phyloP scores from a whole-genome alignment of 345 rosid genomes.

The Sisymbrium altissimum region DNA sequence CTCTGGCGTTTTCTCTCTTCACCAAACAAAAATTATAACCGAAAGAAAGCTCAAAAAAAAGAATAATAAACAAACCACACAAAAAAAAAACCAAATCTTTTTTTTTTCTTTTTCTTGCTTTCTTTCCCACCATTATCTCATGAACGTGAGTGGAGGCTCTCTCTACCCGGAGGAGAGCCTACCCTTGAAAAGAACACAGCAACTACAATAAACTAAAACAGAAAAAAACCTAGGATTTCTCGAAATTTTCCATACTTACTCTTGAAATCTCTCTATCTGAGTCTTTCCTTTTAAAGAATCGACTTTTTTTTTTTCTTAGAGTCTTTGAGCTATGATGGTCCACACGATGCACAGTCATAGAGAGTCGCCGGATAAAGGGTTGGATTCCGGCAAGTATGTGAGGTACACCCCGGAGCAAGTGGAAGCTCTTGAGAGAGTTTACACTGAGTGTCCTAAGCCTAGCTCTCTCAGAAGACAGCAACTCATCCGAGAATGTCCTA shows the following conservation, averaged over 20 bases:
- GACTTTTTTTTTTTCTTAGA: background rate
- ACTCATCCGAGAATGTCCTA: slow-evolving; percentile 37
- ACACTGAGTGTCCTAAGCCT: slow-evolving; percentile 39
- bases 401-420: slow-evolving; percentile 42
- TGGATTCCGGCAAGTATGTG: slow-evolving; percentile 38
- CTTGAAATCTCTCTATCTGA: background rate
- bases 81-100: background rate
- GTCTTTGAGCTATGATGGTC: slow-evolving; percentile 35
- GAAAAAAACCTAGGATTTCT: slow-evolving; percentile 7
- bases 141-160: slow-evolving; percentile 50
- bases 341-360: slow-evolving; percentile 40
- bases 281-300: background rate
- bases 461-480: slow-evolving; percentile 37
- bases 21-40: background rate
- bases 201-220: slow-evolving; percentile 5
- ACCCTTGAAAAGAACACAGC: slow-evolving; percentile 33
- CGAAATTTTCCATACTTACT: background rate
- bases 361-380: slow-evolving; percentile 37
- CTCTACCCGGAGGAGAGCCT: slow-evolving; percentile 45
- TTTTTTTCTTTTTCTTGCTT: background rate
- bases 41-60: background rate
- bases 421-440: slow-evolving; percentile 40
- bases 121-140: slow-evolving; percentile 37
- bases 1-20: slow-evolving; percentile 20
- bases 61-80: background rate